Evolutionary conservation across 2,329 filamentous ascomycete genomes (phyloP), one percentile per base, ranked within the genome.

Genomic region (Sordariomycetes sp.): DNA sequence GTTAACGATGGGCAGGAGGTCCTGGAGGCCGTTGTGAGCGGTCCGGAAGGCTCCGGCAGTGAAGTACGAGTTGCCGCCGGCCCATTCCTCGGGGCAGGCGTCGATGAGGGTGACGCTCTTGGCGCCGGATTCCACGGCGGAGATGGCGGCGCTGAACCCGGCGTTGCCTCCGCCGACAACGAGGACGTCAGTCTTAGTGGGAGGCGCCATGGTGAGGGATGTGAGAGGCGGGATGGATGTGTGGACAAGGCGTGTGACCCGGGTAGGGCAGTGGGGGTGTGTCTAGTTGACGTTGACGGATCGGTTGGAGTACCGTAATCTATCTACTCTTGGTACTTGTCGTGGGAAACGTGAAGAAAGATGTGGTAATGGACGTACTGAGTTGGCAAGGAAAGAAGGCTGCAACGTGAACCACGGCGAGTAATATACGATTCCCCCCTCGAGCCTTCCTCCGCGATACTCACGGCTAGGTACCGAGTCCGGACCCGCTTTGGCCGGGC

Each of bases 151-250:
- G 12, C 73, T 76, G 68, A 86, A 82, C 16, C 84, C 85, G 18
- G 85, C 85, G 64, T 87, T 87, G 56, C 85, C 85, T 56, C 78
- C 76, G 22, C 85, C 85, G 35, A 85, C 71, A 7, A 88, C 76
- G 6, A 88, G 62, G 3, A 78, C 70, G 60, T 77, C 72, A 24
- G 46, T 50, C n/a, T 50, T n/a, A 50, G 40, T 46, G 40, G 6
- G 22, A 22, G 46, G 46, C 8, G 46, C 46, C 46, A 50, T 50
- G 46, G n/a, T n/a, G 46, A 3, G n/a, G 46, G n/a, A 24, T 18
- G 6, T 24, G 8, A 24, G 20, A 50, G 20, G 20, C 12, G 22
- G n/a, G 7, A 5, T 50, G 20, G 7, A 5, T 50, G 20, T 1
- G 22, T 43, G 37, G 12, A 43, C 4, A 24, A 50, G 46, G n/a